Percentiles rank a stretch among this genome's conserved stretches.
Conservation (phyloP, 192 early-diverging fungal genomes). For the Entrophospora sp. region DNA sequence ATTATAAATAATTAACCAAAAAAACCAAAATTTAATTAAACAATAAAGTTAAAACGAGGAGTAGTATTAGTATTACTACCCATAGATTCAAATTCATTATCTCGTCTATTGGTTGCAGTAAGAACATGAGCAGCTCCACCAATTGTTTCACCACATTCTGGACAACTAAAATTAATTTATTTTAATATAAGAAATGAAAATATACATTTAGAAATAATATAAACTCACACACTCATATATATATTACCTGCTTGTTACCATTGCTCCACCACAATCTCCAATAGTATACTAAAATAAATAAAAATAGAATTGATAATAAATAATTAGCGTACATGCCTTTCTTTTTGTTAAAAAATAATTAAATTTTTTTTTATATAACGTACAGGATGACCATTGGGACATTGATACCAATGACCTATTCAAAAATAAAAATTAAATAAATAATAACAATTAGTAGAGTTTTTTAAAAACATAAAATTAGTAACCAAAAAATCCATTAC, state of each 20-base stretch:
- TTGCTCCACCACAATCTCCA: slow-evolving; percentile 11
- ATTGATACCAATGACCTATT: slow-evolving; percentile 15
- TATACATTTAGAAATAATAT: neutral
- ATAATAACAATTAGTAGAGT: neutral
- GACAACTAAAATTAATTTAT: neutral
- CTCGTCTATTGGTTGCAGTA: too few species aligned
- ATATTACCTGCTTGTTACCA: neutral
- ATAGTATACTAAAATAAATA: neutral
- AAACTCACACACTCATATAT: too few species aligned
- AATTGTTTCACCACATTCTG: neutral
- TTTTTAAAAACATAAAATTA: neutral
- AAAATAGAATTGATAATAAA: neutral
- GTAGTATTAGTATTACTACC: too few species aligned
- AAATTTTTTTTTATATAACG: neutral
- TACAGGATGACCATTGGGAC: slow-evolving; percentile 16
- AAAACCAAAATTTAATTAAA: too few species aligned
- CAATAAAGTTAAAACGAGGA: too few species aligned
- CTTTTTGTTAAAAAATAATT: neutral
- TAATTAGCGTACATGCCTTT: neutral
- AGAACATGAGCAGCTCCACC: neutral
- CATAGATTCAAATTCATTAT: too few species aligned
- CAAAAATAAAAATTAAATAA: neutral
- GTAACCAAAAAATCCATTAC: neutral
- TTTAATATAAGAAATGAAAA: neutral
- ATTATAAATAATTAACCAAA: too few species aligned